Base-by-base conservation (phyloP, 352 stramenopile genomes). In the Phytophthora capsici region DNA sequence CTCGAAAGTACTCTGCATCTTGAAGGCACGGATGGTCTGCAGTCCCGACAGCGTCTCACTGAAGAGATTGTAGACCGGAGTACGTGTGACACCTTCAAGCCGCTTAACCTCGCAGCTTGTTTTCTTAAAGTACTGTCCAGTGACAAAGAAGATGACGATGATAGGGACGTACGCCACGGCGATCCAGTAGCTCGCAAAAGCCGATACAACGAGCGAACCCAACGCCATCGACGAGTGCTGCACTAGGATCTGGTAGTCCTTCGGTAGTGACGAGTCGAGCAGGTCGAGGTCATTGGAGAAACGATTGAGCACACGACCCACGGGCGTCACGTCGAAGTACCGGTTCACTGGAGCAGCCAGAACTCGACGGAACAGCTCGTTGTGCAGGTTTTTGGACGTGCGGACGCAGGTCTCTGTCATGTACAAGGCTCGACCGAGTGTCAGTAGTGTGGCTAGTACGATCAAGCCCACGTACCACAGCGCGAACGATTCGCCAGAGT, bases 41-140 rank as follows among this genome's bases (percentile, higher is more conserved):
- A 67, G 16, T 28, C 59, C 59, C 5, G 51, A 49, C 10, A 62
- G 32, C 13, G 59, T 57, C 38, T 67, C 50, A 10, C 50, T 44
- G 16, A 67, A 62, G 17, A 67, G 38, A 8, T 67, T 68, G 43
- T 68, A 68, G 12, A 63, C 60, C 5, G 51, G 51, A n/a, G 60
- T 53, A 44, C 51, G 60, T 1, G 60, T 78, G 43, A 98, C 70
- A 9, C 86, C 89, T 64, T 99, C 96, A 17, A 99, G 79, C 6
- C 96, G 83, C 78, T 98, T 98, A 10, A 98, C 70, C 62, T 98
- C 94, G 6, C 79, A 60, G 59, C 82, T 77, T 14, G 75, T 89
- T 47, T 76, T 74, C 46, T 97, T 87, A 73, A 96, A 97, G 59
- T 58, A 69, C 10, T 55, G 38, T 6, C 47, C 62, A 13, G 47